Evolutionary conservation across 768 basidiomycete genomes (phyloP).

Genomic region (Pleurotus tuber-regium): DNA sequence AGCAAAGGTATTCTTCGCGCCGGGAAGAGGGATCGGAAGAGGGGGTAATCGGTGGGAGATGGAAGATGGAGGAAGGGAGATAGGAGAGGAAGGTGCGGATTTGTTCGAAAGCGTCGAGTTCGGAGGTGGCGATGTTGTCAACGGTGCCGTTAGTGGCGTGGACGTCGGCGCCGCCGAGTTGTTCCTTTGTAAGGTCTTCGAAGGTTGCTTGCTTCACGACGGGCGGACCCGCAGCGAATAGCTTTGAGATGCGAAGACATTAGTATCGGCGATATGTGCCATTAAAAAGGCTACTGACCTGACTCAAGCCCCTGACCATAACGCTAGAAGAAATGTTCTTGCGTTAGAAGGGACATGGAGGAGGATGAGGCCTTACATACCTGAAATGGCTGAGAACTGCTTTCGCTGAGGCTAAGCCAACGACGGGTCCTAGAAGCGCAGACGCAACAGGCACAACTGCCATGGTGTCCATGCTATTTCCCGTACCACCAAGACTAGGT

Average conservation of each 20-base stretch:
- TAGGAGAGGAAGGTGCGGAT: slow-evolving; percentile 35
- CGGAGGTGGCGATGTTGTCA: slow-evolving; percentile 34
- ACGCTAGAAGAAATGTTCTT: slow-evolving; percentile 22
- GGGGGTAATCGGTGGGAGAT: slow-evolving; percentile 25
- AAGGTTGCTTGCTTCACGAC: slow-evolving; percentile 36
- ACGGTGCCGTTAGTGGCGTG: slow-evolving; percentile 35
- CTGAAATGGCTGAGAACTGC: slow-evolving; percentile 36
- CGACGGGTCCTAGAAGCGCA: slow-evolving; percentile 37
- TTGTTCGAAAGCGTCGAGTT: slow-evolving; percentile 34
- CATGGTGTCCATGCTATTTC: slow-evolving; percentile 35
- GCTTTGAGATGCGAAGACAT: no score
- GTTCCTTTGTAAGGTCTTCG: slow-evolving; percentile 33
- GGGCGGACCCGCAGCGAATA: slow-evolving; percentile 33
- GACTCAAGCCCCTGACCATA: slow-evolving; percentile 39
- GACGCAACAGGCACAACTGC: slow-evolving; percentile 36
- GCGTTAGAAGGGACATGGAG: background rate
- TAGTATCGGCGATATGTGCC: no score
- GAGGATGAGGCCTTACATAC: slow-evolving; percentile 14
- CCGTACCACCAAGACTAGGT: slow-evolving; percentile 31
- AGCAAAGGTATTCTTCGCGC: slow-evolving; percentile 31
- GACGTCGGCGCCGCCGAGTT: slow-evolving; percentile 34
- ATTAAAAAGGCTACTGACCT: slow-evolving; percentile 11
- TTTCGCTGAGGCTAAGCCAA: slow-evolving; percentile 39
- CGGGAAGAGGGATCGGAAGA: slow-evolving; percentile 25
- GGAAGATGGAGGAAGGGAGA: slow-evolving; percentile 38